Base-by-base conservation (phyloP, 345 rosid species). In the Kernera saxatilis region DNA sequence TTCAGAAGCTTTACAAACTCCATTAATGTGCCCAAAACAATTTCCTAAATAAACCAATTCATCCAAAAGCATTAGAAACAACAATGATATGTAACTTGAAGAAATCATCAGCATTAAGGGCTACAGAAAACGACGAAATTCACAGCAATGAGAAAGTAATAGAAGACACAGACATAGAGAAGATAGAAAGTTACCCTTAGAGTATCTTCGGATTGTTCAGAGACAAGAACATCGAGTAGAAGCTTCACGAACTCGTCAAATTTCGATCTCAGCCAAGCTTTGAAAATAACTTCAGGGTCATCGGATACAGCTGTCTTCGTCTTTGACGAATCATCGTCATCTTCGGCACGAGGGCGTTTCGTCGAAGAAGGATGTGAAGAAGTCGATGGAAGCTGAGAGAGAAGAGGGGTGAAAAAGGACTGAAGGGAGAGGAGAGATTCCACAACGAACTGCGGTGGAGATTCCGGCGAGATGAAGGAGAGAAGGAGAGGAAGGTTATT, bases 371-470 rank as follows among this genome's bases (percentile, higher is more conserved):
- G 29, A 27, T 25, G 4, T 3, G 71, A 27, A 11, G 87, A 74
- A 40, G 87, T 80, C 0, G 88, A 55, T 17, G 97, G 96, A 11
- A 89, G 95, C 67, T 82, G 85, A 14, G 93, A 86, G 67, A 88
- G 88, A 17, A 94, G 79, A 15, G 97, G 87, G 3, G 88, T 78
- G 85, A 89, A 94, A 79, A 94, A 94, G 23, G 99, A 84, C 54
- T 91, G 99, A 50, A 94, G 89, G 14, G 95, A 85, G 80, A 94
- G 96, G 71, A 94, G 84, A 0, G 97, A 83, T 67, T 94, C 97
- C 1, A 94, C 82, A 8, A 79, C 82, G 73, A 78, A 77, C 21
- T 80, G 86, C 56, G 99, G 90, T 50, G 92, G 86, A 30, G 83
- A 82, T 9, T 66, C 49, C 0, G 92, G 86, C 40, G 90, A 78